Conservation (phyloP, 306 rosid species). For the Dalbergia oliveri region DNA sequence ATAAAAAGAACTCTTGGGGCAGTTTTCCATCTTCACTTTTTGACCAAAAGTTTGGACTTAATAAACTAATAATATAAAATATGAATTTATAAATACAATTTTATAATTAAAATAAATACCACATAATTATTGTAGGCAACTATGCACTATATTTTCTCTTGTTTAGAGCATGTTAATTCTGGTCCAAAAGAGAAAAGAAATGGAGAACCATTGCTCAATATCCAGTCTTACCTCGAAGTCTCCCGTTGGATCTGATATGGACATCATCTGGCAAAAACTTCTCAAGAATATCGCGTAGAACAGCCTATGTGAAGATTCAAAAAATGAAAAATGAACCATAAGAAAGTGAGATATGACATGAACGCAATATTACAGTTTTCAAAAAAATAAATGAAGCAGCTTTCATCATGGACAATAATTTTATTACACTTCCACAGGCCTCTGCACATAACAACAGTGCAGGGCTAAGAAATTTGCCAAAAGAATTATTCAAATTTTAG, state of each 20-base stretch:
- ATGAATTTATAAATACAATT: constrained; percentile 19
- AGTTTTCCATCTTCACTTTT: constrained; percentile 6
- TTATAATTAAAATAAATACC: not conserved
- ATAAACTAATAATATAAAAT: not conserved
- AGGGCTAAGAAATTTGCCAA: not conserved
- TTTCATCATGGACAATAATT: constrained; percentile 19
- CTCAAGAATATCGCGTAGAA: constrained; percentile 81
- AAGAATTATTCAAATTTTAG: not conserved
- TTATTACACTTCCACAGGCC: constrained; percentile 35
- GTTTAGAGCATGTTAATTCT: not conserved
- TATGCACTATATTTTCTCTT: not conserved
- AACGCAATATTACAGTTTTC: not conserved
- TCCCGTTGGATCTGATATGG: constrained; percentile 84
- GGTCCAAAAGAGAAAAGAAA: not conserved
- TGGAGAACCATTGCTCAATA: not conserved
- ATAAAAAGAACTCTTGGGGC: constrained; percentile 14
- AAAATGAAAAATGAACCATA: constrained; percentile 1
- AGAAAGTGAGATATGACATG: constrained; percentile 23
- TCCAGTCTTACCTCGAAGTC: constrained; percentile 80
- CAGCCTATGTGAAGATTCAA: constrained; percentile 70
- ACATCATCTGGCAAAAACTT: constrained; percentile 84
- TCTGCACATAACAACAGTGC: not conserved
- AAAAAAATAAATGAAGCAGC: not conserved
- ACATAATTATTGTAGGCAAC: not conserved
- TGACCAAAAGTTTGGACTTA: constrained; percentile 1